Conservation (phyloP, 768 basidiomycete species). For the Trametes punicea region DNA sequence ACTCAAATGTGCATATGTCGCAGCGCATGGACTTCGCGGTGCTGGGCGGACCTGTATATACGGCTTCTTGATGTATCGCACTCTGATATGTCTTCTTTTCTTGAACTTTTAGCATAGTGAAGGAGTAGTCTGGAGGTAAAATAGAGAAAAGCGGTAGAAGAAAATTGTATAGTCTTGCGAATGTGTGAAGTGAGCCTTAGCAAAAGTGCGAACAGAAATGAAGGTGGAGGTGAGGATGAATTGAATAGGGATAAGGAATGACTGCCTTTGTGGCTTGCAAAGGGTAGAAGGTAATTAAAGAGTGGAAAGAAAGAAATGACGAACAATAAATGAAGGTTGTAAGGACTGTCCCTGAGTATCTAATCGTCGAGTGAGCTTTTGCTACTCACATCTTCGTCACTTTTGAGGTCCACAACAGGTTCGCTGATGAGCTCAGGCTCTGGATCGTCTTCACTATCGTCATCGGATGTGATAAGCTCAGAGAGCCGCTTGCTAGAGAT, state of each 20-base stretch:
- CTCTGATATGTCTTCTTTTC: too few species aligned
- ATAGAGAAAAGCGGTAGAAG: not conserved
- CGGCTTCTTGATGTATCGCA: too few species aligned
- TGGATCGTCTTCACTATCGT: conserved; percentile 2
- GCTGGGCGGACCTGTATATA: too few species aligned
- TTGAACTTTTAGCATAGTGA: too few species aligned
- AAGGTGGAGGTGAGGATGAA: not conserved
- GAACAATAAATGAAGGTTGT: not conserved
- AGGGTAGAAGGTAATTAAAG: too few species aligned
- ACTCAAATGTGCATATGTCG: too few species aligned
- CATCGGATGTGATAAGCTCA: not conserved
- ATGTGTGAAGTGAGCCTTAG: not conserved
- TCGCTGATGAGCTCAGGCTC: not conserved
- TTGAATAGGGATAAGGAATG: not conserved
- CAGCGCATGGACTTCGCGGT: too few species aligned
- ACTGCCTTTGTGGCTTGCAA: too few species aligned
- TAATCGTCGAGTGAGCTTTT: not conserved
- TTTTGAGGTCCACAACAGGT: not conserved
- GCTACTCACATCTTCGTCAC: not conserved
- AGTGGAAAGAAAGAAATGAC: not conserved
- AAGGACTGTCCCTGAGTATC: not conserved
- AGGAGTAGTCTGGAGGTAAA: not conserved
- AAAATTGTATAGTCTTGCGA: not conserved
- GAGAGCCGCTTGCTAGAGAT: not conserved
- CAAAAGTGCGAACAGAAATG: not conserved